A percentile compares a stretch with the other conserved stretches of the same genome.
Evolutionary conservation across 176 grass and related monocot species (phyloP).

Genomic region (Carex kokanica): DNA sequence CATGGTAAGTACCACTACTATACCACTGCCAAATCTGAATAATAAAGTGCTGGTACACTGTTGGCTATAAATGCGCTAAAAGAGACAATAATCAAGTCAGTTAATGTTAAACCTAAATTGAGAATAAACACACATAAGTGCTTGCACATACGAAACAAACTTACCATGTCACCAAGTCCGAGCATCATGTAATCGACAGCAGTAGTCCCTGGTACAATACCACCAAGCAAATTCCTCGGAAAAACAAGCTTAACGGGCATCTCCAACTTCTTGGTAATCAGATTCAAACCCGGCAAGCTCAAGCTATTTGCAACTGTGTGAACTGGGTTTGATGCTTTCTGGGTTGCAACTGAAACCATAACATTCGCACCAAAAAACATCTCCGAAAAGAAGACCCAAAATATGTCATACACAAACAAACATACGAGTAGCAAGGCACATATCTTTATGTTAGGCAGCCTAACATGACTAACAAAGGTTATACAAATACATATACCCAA

Average conservation of each 20-base stretch:
- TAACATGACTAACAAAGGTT: slow-evolving; percentile 93
- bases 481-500: slow-evolving; percentile 89
- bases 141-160: background rate
- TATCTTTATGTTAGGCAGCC: slow-evolving; percentile 97
- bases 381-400: slow-evolving; percentile 99
- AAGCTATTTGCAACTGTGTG: slow-evolving; percentile 84
- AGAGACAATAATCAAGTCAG: background rate
- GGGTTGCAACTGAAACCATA: slow-evolving; percentile 97
- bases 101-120: background rate
- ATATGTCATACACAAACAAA: slow-evolving; percentile 91
- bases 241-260: slow-evolving; percentile 96
- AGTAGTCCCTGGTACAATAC: slow-evolving; percentile 61
- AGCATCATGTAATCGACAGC: slow-evolving; percentile 94
- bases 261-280: slow-evolving; percentile 91
- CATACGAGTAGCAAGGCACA: slow-evolving; percentile 74
- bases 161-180: slow-evolving; percentile 98
- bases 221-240: slow-evolving; percentile 88
- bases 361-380: slow-evolving; percentile 96
- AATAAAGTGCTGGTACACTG: background rate
- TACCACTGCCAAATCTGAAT: background rate
- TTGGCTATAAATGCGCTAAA: background rate
- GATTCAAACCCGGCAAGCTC: slow-evolving; percentile 76
- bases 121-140: background rate
- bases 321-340: slow-evolving; percentile 95
- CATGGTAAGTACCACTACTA: background rate